Evolutionary conservation across 495 filamentous ascomycete genomes (phyloP).

Genomic region (Cercophora sp.): DNA sequence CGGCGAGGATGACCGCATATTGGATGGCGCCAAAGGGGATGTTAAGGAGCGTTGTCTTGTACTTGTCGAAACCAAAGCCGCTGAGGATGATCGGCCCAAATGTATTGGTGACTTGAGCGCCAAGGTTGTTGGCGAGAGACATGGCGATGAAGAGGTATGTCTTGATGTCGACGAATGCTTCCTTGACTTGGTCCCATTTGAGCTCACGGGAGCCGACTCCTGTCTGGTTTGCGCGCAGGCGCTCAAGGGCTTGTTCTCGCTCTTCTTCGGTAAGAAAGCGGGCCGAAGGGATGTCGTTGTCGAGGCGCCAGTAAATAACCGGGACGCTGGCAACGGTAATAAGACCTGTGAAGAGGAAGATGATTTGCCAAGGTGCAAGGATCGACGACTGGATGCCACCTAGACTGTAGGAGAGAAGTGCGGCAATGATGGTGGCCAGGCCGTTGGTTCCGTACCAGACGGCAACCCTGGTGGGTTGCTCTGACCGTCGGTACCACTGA

Average conservation of each 20-base stretch:
- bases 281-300: constrained; percentile 49
- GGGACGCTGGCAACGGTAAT: constrained; percentile 52
- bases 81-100: constrained; percentile 60
- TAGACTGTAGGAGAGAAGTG: constrained; percentile 57
- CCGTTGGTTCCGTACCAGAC: constrained; percentile 66
- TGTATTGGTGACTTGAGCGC: constrained; percentile 55
- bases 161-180: constrained; percentile 42
- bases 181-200: constrained; percentile 42
- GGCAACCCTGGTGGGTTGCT: constrained; percentile 58
- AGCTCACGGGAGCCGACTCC: constrained; percentile 55
- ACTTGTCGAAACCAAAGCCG: constrained; percentile 57
- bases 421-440: constrained; percentile 58
- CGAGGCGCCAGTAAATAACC: constrained; percentile 49
- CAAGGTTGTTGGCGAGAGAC: constrained; percentile 57
- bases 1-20: constrained; percentile 51
- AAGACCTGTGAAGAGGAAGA: constrained; percentile 59
- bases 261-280: constrained; percentile 51
- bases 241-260: constrained; percentile 40
- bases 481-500: constrained; percentile 61
- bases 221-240: constrained; percentile 51
- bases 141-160: constrained; percentile 49
- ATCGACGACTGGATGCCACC: constrained; percentile 51
- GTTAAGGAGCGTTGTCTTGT: constrained; percentile 58
- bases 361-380: constrained; percentile 60
- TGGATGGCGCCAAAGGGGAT: constrained; percentile 59